A percentile compares a stretch with the other conserved stretches of the same genome.
Conservation (phyloP, 1,284 basidiomycete genomes). For the Ustilago esculenta region DNA sequence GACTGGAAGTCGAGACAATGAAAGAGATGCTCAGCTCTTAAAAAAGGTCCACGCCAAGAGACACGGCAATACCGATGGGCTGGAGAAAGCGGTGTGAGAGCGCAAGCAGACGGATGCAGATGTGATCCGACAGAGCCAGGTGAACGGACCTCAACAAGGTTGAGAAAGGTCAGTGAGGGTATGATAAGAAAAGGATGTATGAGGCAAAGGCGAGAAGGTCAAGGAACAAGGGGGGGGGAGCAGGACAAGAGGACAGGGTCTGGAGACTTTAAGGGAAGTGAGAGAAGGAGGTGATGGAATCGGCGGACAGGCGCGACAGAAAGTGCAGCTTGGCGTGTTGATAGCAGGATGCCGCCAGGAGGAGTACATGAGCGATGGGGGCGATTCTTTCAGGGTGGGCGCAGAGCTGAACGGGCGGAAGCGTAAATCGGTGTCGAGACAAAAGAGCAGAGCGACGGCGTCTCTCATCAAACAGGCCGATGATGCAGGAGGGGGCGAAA, state of each 20-base stretch:
- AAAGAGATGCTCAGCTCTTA: too few species aligned
- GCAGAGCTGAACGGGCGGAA: slow-evolving; percentile 3
- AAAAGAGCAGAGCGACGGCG: neutral
- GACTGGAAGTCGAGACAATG: neutral
- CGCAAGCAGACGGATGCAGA: too few species aligned
- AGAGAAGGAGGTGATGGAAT: neutral
- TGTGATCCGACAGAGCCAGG: neutral
- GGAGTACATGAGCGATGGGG: too few species aligned
- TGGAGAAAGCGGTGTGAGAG: too few species aligned
- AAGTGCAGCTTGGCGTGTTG: too few species aligned
- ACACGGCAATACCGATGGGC: too few species aligned
- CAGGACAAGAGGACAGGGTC: neutral
- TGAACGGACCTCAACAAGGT: too few species aligned
- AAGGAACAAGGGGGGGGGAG: slow-evolving; percentile 2
- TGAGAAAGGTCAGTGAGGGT: neutral
- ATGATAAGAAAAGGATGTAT: neutral
- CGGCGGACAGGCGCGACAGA: neutral
- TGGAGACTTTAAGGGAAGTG: slow-evolving; percentile 14
- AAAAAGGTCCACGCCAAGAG: neutral
- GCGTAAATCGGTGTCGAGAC: slow-evolving; percentile 4
- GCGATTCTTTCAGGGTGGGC: slow-evolving; percentile 4
- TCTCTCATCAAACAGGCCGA: neutral
- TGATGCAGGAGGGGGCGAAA: neutral
- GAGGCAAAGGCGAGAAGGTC: neutral
- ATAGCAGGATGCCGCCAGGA: too few species aligned